Base-by-base conservation (phyloP, 2,329 filamentous ascomycete species). In the Madurella fahalii region DNA sequence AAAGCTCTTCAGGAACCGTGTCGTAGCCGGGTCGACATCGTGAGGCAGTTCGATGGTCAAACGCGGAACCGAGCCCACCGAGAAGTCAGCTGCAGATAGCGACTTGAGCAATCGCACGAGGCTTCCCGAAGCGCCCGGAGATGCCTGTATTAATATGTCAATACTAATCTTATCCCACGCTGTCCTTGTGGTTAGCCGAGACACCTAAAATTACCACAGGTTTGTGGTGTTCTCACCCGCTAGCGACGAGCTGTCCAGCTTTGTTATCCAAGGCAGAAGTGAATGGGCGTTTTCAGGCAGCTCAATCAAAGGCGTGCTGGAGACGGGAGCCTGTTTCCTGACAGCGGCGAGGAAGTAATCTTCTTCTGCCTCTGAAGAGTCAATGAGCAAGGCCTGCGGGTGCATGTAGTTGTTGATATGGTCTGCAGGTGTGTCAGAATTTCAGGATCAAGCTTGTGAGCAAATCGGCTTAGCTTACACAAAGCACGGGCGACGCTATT, bases 11-110 rank as follows among this genome's bases (percentile, higher is more conserved):
- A 95, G 68, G 60, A 85, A 90, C 13, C 73, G 72, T 49, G 82
- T 76, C 5, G 89, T 81, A 2, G 83, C 76, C 2, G 76, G 69
- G 62, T 96, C 90, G 16, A 92, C 74, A 31, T 82, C 73, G 30
- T 82, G 74, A 0, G 92, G 90, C 8, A 99, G 77, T 66, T 97
- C 92, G 47, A 97, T 84, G 2, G 88, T 95, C 45, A 99, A 74
- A 58, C 87, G 84, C 2, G 92, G 92, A 2, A 81, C 73, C 1
- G 79, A 74, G 41, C 87, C 76, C 0, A 86, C 85, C 45, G 83
- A 79, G 67, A 91, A 93, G 67, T 96, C 90, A 5, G 89, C 90
- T 8, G 75, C 74, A 58, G 81, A 77, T 25, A 99, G 77, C 4
- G 91, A 96, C 56, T 81, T 80, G 4, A 99, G 79, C 32, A 96